Evolutionary conservation across 495 filamentous ascomycete genomes (phyloP).

Genomic region (Aspergillus funiculosus): DNA sequence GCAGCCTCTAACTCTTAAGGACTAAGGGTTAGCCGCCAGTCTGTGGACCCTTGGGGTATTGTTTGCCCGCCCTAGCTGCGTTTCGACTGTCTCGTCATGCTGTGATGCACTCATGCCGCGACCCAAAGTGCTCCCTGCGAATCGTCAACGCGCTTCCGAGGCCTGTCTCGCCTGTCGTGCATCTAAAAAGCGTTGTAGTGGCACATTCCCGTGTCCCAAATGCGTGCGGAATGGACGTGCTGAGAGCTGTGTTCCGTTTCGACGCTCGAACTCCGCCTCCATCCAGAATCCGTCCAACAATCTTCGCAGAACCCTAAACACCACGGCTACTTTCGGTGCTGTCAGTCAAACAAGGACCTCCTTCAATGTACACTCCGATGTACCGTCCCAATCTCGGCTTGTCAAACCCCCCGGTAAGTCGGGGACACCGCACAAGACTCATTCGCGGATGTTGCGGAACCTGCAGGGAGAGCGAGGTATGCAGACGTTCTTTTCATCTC

Average conservation of each 20-base stretch:
- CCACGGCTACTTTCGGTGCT: not conserved
- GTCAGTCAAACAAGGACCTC: not conserved
- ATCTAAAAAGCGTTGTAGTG: conserved; percentile 40
- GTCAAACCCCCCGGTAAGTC: conserved; percentile 18
- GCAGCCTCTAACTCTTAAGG: not conserved
- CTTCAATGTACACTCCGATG: not conserved
- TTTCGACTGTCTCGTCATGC: not conserved
- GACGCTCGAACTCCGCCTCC: not conserved
- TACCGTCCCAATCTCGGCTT: not conserved
- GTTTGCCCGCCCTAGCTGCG: too few relatives aligned
- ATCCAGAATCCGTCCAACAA: not conserved
- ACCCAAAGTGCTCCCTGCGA: conserved; percentile 33
- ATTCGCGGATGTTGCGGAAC: conserved; percentile 36
- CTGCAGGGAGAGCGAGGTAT: conserved; percentile 36
- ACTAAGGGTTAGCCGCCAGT: too few relatives aligned
- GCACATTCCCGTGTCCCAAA: conserved; percentile 35
- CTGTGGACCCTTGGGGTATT: too few relatives aligned
- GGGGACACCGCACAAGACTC: conserved; percentile 33
- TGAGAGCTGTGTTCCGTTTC: conserved; percentile 29
- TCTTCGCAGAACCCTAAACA: not conserved
- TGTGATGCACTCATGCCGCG: conserved; percentile 29
- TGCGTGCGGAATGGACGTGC: conserved; percentile 30
- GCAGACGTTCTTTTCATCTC: not conserved
- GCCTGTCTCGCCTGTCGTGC: conserved; percentile 35
- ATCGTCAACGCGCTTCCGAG: conserved; percentile 32